Base-by-base conservation (phyloP, 129 eudicot genomes). In the Flaveria ramosissima region DNA sequence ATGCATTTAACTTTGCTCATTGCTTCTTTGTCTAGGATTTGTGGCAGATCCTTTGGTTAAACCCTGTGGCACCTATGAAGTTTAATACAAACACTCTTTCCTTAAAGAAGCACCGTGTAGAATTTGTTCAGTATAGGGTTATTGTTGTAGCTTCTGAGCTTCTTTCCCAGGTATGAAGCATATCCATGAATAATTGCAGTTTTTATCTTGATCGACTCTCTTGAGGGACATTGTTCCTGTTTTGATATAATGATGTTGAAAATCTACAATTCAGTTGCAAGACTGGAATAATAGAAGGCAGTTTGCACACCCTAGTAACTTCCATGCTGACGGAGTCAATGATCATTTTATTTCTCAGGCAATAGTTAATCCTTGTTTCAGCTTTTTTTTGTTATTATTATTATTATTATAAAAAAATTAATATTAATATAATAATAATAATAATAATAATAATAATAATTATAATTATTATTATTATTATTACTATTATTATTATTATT, bases 261-360 rank as follows among this genome's bases (percentile, higher is more conserved):
- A 82, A 73, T 80, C 46, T 71, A 52, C 32, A 68, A 21, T 82
- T 87, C 79, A 94, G 98, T 84, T 94, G 90, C 97, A 94, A 91
- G 97, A 94, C 80, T 94, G 98, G 98, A 94, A 94, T 73, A 94
- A 94, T 81, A 85, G 98, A 83, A 86, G 96, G 70, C 89, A 94
- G 71, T 94, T 94, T 81, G 85, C 93, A 72, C 84, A 86, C 71
- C 93, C 98, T 8, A 94, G 86, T 77, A 84, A 91, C 55, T 94
- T 94, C 77, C 96, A 94, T 86, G 98, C 98, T 66, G 98, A 94
- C 71, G 98, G 97, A 60, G 96, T 88, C 77, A 89, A 87, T 66
- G 98, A 94, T 43, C 75, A 84, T 73, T 94, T 94, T 71, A 87
- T 91, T 76, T 89, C 96, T 72, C 97, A 94, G 96, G 98, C 88